phyloP scores from a whole-genome alignment of 2,329 filamentous ascomycete genomes.

The Diaporthe aspalathi region DNA sequence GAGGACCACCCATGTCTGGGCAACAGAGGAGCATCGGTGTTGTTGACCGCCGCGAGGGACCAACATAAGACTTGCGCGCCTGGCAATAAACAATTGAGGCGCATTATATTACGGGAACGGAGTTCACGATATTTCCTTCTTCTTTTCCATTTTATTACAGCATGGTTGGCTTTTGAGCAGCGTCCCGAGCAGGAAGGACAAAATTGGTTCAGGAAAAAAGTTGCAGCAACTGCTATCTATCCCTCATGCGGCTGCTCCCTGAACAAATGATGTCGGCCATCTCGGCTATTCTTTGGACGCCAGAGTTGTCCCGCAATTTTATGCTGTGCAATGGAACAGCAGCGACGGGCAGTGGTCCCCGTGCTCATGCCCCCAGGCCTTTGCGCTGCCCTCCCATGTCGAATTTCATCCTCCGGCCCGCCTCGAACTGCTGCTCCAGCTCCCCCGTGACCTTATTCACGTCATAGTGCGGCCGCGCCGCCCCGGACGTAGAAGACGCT shows the following conservation, averaged over 20 bases:
- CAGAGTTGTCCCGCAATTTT: neutral
- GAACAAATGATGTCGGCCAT: neutral
- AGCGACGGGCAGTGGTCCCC: too few species aligned
- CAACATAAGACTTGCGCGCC: slow-evolving; percentile 8
- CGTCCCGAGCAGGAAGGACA: neutral
- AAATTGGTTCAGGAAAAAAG: slow-evolving; percentile 18
- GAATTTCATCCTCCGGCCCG: slow-evolving; percentile 67
- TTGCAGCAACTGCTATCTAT: slow-evolving; percentile 31
- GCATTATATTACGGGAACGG: slow-evolving; percentile 34
- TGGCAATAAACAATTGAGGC: slow-evolving; percentile 21
- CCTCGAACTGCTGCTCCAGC: slow-evolving; percentile 67
- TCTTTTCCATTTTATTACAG: slow-evolving; percentile 32
- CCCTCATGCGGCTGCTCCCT: slow-evolving; percentile 8
- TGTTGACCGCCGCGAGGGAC: neutral
- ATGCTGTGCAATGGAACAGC: neutral
- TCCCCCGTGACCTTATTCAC: slow-evolving; percentile 59
- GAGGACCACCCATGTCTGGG: neutral
- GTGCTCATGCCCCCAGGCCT: slow-evolving; percentile 62
- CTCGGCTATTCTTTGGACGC: neutral
- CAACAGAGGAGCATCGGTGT: neutral
- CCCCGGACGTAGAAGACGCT: slow-evolving; percentile 33
- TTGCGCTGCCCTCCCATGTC: slow-evolving; percentile 61
- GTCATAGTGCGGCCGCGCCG: slow-evolving; percentile 48
- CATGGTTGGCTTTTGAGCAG: slow-evolving; percentile 18
- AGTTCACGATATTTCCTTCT: slow-evolving; percentile 26